phyloP scores from a whole-genome alignment of 352 stramenopile species.

The Albugo laibachii region DNA sequence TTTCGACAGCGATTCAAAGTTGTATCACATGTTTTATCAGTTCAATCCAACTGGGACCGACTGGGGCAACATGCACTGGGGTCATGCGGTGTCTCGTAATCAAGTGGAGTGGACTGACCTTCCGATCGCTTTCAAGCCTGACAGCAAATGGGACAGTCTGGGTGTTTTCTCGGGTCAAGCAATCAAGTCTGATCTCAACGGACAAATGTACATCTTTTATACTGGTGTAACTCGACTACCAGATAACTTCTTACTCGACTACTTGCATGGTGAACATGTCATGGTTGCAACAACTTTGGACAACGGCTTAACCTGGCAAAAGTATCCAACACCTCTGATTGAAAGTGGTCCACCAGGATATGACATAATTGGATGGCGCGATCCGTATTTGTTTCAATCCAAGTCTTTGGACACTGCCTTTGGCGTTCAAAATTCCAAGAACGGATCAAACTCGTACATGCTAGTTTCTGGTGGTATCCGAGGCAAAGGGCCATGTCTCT shows the following conservation, averaged over 20 bases:
- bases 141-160: conserved; percentile 48
- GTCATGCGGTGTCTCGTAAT: conserved; percentile 46
- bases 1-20: conserved; percentile 27
- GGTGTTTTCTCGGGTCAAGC: conserved; percentile 57
- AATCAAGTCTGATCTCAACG: conserved; percentile 27
- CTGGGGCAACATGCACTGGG: conserved; percentile 64
- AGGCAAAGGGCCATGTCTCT: conserved; percentile 29
- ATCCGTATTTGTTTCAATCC: conserved; percentile 40
- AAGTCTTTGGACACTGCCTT: conserved; percentile 22
- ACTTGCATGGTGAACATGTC: conserved; percentile 47
- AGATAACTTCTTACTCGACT: conserved; percentile 26
- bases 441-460: conserved; percentile 25
- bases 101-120: conserved; percentile 53
- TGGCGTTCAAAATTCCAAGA: conserved; percentile 4
- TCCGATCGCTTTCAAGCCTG: conserved; percentile 26
- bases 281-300: conserved; percentile 37
- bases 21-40: conserved; percentile 75
- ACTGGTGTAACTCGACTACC: conserved; percentile 24
- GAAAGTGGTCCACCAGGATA: conserved; percentile 21
- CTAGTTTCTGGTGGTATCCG: conserved; percentile 31
- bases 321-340: conserved; percentile 24
- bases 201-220: conserved; percentile 52
- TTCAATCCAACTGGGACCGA: conserved; percentile 30
- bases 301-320: conserved; percentile 36
- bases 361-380: conserved; percentile 42